Evolutionary conservation across 345 rosid species (phyloP), one percentile per base, ranked within the genome.

Genomic region (Citropsis articulata): DNA sequence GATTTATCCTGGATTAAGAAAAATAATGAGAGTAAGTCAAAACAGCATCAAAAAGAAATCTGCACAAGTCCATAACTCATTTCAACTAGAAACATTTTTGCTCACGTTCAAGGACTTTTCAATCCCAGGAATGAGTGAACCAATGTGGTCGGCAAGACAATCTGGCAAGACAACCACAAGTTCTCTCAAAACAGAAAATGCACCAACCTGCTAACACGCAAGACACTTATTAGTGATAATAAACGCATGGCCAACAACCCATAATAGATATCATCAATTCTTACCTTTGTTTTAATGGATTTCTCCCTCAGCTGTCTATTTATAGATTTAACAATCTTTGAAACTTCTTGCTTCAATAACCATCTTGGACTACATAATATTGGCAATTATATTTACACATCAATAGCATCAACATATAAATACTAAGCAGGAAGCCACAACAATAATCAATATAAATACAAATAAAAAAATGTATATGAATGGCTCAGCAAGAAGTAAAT

Each of bases 91-190:
- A 69, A 76, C 42, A 70, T 57, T 38, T n/a, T 72, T 50, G 84
- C 91, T 83, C 82, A 97, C 99, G 85, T 91, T 93, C 77, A 97
- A 83, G 59, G 99, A 98, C 88, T 91, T 94, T 70, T 93, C 98
- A 86, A 97, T 93, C 84, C 98, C 98, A 71, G 98, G 98, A 85
- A 97, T 93, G 77, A 97, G 94, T 66, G 97, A 92, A 31, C 98
- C 98, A 82, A 97, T 89, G 79, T 97, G 99, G 77, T 94, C 98
- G 2, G 90, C 93, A 75, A 97, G 98, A 83, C 98, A 94, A 81
- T 97, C 98, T 65, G 98, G 99, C 90, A 97, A 86, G 84, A 97
- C 98, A 88, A 92, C 92, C 79, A 97, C 99, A 78, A 97, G 96
- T 85, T 94, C 98, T 84, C 88, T 94, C 86, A 97, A 82, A 78